These are phyloP conservation scores for Fusarium illudens DNA, from an alignment of 2,329 filamentous ascomycete species.

Conservation along the genomic window DNA sequence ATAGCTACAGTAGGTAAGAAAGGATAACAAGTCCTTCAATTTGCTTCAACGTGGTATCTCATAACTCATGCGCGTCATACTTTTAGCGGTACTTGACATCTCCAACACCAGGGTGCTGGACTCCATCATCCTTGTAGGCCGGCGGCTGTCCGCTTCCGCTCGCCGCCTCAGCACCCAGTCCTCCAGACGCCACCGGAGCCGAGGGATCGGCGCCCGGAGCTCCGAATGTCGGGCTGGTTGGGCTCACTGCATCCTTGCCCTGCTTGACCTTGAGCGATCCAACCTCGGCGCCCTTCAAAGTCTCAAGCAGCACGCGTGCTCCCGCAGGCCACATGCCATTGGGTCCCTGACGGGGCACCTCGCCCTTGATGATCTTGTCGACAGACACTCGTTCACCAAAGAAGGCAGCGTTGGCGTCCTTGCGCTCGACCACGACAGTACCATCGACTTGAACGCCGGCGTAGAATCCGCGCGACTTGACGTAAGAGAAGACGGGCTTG, in stretches of 20 bases:
- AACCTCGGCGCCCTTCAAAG: constrained; percentile 46
- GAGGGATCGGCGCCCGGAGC: constrained; percentile 12
- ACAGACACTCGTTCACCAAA: constrained; percentile 70
- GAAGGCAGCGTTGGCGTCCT: constrained; percentile 88
- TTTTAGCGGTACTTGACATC: constrained; percentile 40
- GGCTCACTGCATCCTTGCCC: constrained; percentile 16
- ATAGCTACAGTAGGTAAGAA: background rate
- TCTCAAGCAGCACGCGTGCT: constrained; percentile 43
- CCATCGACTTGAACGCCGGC: constrained; percentile 88
- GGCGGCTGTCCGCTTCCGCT: constrained; percentile 29
- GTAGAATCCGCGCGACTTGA: constrained; percentile 90
- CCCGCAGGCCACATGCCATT: constrained; percentile 47
- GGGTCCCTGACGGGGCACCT: constrained; percentile 40
- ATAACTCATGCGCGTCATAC: background rate
- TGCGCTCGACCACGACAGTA: constrained; percentile 83
- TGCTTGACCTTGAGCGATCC: constrained; percentile 37
- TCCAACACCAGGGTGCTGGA: constrained; percentile 34
- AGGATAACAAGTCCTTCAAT: background rate
- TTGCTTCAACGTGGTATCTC: constrained; percentile 31
- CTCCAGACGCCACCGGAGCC: constrained; percentile 18
- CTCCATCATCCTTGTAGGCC: constrained; percentile 38
- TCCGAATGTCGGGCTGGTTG: constrained; percentile 17
- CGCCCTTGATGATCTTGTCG: constrained; percentile 58
- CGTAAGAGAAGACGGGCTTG: constrained; percentile 69
- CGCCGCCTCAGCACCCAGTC: background rate